These are phyloP conservation scores for Pseudisothecium myosuroides DNA, from an alignment of 225 moss, liverwort and hornwort genomes.

Conservation along the genomic window DNA sequence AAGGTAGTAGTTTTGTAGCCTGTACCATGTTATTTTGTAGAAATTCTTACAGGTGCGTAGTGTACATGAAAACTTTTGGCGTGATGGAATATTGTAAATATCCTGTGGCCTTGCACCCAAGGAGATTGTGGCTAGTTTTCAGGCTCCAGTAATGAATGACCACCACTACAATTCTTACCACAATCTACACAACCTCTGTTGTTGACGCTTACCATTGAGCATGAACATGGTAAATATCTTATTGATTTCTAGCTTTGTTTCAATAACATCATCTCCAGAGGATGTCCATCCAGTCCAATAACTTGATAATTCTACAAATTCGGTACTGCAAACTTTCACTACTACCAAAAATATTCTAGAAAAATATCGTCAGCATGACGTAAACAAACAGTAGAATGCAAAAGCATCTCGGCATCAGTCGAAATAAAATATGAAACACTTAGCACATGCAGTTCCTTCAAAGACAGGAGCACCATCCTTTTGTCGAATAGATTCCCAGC, in stretches of 20 bases:
- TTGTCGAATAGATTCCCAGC: neutral
- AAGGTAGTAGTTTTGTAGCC: neutral
- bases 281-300: neutral
- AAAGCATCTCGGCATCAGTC: neutral
- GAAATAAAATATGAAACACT: neutral
- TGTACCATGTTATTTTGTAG: neutral
- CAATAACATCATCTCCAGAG: neutral
- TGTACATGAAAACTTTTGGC: neutral
- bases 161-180: neutral
- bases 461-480: neutral
- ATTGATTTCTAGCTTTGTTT: neutral
- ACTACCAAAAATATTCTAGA: neutral
- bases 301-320: neutral
- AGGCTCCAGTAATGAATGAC: neutral
- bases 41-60: neutral
- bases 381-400: neutral
- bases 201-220: neutral
- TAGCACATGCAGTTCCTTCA: neutral
- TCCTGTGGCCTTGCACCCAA: neutral
- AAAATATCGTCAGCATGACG: neutral
- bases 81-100: neutral
- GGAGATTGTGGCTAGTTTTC: neutral
- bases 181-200: neutral
- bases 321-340: neutral
- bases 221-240: neutral